Conservation (phyloP, 208 protist genomes). For the Leishmania tropica region DNA sequence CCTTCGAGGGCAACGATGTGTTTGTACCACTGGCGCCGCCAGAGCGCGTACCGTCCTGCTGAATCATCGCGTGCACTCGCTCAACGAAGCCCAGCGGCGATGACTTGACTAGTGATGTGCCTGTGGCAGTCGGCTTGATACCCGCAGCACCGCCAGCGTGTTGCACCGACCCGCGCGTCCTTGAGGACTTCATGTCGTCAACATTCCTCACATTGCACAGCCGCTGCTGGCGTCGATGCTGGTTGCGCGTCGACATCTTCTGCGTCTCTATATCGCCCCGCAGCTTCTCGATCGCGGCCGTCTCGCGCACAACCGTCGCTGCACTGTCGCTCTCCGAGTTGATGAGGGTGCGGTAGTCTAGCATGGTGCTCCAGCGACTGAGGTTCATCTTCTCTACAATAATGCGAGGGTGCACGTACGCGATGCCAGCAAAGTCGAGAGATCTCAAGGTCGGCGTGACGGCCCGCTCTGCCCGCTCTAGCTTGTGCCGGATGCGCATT, state of each 20-base stretch:
- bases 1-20: not conserved
- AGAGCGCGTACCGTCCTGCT: constrained; percentile 21
- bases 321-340: constrained; percentile 8
- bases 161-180: not conserved
- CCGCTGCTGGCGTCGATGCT: constrained; percentile 11
- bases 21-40: not conserved
- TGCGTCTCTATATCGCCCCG: constrained; percentile 27
- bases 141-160: not conserved
- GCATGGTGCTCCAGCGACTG: constrained; percentile 78
- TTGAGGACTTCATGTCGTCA: constrained; percentile 7
- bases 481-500: constrained; percentile 56
- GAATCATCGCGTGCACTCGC: constrained; percentile 55
- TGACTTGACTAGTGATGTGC: constrained; percentile 3
- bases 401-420: constrained; percentile 76
- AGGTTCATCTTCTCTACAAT: constrained; percentile 86
- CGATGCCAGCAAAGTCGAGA: constrained; percentile 66
- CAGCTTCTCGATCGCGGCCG: constrained; percentile 19
- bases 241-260: constrained; percentile 16
- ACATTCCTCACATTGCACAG: constrained; percentile 5
- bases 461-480: constrained; percentile 64
- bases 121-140: constrained; percentile 2
- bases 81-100: constrained; percentile 48
- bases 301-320: constrained; percentile 19
- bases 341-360: constrained; percentile 59
- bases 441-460: constrained; percentile 79